phyloP scores from a whole-genome alignment of 2,329 filamentous ascomycete species.

The Pseudocercospora vitis region DNA sequence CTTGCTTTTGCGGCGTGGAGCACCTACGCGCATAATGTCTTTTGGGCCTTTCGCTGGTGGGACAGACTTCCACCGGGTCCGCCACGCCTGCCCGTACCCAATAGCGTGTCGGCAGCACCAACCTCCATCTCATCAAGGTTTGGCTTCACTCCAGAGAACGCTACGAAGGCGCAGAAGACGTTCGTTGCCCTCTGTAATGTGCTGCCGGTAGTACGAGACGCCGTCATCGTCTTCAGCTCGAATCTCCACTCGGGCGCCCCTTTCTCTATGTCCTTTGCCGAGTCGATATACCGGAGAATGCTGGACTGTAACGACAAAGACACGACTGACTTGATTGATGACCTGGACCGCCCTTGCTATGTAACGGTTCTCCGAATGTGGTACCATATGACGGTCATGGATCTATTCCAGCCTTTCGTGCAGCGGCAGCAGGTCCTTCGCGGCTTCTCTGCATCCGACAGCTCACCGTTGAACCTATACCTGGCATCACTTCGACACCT shows the following conservation, averaged over 20 bases:
- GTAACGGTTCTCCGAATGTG: constrained; percentile 9
- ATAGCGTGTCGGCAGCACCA: not conserved
- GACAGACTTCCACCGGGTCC: constrained; percentile 9
- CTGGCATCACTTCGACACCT: constrained; percentile 9
- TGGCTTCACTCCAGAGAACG: not conserved
- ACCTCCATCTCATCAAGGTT: not conserved
- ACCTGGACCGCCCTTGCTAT: not conserved
- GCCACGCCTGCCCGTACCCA: constrained; percentile 4
- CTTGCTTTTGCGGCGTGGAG: constrained; percentile 5
- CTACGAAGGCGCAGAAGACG: constrained; percentile 1
- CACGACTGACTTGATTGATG: not conserved
- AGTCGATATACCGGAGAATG: constrained; percentile 1
- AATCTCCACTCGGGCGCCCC: not conserved
- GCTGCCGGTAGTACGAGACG: constrained; percentile 6
- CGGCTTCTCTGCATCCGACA: constrained; percentile 9
- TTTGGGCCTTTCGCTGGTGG: constrained; percentile 11
- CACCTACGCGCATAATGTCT: not conserved
- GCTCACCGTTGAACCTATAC: constrained; percentile 5
- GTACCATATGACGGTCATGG: constrained; percentile 11
- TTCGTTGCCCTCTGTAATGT: constrained; percentile 7
- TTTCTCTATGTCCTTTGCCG: constrained; percentile 6
- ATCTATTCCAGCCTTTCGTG: constrained; percentile 12
- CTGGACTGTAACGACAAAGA: constrained; percentile 7
- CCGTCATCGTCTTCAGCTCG: not conserved
- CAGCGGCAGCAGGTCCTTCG: not conserved